Base-by-base conservation (phyloP, 192 early-diverging fungal genomes). In the Entomortierella parvispora region DNA sequence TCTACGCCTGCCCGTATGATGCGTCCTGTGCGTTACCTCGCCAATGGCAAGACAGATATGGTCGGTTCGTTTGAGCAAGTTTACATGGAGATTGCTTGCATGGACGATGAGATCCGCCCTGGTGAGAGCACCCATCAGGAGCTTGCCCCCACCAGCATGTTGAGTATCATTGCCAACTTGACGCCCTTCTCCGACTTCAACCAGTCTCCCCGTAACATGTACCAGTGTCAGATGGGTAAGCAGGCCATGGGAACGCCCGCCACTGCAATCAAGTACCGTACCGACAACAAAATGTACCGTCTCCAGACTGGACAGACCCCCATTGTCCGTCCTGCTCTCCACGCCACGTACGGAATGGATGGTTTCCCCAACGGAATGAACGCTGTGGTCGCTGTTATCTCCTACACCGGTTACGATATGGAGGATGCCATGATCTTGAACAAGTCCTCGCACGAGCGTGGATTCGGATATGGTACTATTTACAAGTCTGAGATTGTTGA, bases 191-290 rank as follows among this genome's bases (percentile, higher is more conserved):
- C 95, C 20, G 97, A 99, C 78, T 94, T 94, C 57, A 99, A 99
- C 83, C 97, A 97, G 82, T 92, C 92, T 80, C 96, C 97, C 42
- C 90, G 97, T 84, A 98, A 98, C 85, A 98, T 99, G 96, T 99
- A 99, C 86, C 97, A 99, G 84, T 98, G 95, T 83, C 94, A 94
- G 92, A 99, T 99, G 97, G 96, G 95, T 69, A 99, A 99, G 76
- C 97, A 99, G 85, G 91, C 96, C 33, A 99, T 99, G 97, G 97
- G 97, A 69, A 98, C 97, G 9, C 97, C 97, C 25, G 87, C 92
- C 52, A 90, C 93, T 62, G 91, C 94, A 18, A 79, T 94, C 58
- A 87, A 87, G 42, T 86, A 92, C 80, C 92, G 97, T 72, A 97
- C 96, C 0, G 97, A 99, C 81, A 99, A 97, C 85, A 99, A 99